Evolutionary conservation across 1,284 basidiomycete genomes (phyloP).

Genomic region (Athelia sp.): DNA sequence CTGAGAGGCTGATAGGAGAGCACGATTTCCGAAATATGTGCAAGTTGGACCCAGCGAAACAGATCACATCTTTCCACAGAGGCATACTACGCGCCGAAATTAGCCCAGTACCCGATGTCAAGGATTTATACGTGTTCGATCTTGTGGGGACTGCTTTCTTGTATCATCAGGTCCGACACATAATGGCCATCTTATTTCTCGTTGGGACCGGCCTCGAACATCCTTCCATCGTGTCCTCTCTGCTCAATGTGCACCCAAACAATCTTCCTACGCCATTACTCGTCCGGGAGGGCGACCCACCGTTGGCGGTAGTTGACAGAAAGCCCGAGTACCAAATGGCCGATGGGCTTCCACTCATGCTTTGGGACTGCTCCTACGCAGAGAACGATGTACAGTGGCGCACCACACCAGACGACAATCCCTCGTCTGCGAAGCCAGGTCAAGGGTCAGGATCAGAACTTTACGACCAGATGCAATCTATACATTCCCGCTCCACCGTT

Average conservation of each 20-base stretch:
- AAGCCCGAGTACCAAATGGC: slow-evolving; percentile 96
- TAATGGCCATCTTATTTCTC: slow-evolving; percentile 90
- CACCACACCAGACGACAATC: slow-evolving; percentile 40
- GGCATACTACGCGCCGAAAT: slow-evolving; percentile 66
- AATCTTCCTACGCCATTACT: slow-evolving; percentile 20
- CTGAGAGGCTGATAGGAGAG: slow-evolving; percentile 72
- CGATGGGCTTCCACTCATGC: slow-evolving; percentile 82
- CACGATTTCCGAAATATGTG: slow-evolving; percentile 97
- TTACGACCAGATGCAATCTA: slow-evolving; percentile 56
- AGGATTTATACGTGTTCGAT: slow-evolving; percentile 73
- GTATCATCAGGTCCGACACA: slow-evolving; percentile 97
- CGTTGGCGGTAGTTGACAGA: slow-evolving; percentile 47
- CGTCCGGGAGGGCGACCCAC: slow-evolving; percentile 26
- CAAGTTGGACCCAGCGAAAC: slow-evolving; percentile 92
- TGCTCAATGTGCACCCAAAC: slow-evolving; percentile 64
- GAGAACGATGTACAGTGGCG: slow-evolving; percentile 73
- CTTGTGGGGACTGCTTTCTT: slow-evolving; percentile 88
- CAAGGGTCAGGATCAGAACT: slow-evolving; percentile 32
- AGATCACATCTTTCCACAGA: slow-evolving; percentile 77
- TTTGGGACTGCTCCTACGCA: slow-evolving; percentile 88
- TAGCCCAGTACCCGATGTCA: slow-evolving; percentile 28
- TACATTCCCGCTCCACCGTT: slow-evolving; percentile 52
- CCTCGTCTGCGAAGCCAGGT: slow-evolving; percentile 22
- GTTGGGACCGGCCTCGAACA: slow-evolving; percentile 81
- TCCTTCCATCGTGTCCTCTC: slow-evolving; percentile 64